These are phyloP conservation scores for Penicillium psychrofluorescens DNA, from an alignment of 495 filamentous ascomycete species.

Conservation along the genomic window DNA sequence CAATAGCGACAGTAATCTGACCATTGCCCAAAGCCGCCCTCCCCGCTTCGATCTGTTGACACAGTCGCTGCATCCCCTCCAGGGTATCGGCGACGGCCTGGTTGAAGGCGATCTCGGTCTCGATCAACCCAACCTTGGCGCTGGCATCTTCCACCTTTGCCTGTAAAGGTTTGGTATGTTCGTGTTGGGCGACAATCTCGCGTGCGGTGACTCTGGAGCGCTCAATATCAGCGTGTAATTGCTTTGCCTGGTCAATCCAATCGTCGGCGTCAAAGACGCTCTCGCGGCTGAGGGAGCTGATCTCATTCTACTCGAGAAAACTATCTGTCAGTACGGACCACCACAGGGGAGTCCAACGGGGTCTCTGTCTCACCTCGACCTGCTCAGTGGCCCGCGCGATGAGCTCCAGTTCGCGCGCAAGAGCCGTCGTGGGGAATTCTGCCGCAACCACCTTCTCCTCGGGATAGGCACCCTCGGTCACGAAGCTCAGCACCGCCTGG, in stretches of 20 bases:
- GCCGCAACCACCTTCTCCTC: constrained; percentile 65
- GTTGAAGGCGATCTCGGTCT: constrained; percentile 72
- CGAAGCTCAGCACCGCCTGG: constrained; percentile 64
- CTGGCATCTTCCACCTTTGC: constrained; percentile 56
- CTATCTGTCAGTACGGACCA: not conserved
- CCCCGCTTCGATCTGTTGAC: constrained; percentile 34
- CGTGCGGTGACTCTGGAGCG: constrained; percentile 62
- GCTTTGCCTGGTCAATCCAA: constrained; percentile 78
- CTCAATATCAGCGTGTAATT: constrained; percentile 76
- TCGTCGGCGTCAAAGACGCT: constrained; percentile 69
- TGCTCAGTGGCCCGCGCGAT: constrained; percentile 58
- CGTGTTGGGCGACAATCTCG: constrained; percentile 65
- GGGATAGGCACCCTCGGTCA: constrained; percentile 65
- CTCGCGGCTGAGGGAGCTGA: constrained; percentile 64
- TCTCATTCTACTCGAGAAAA: constrained; percentile 47
- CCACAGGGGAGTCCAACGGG: no score
- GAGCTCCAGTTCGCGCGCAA: constrained; percentile 56
- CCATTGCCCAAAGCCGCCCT: constrained; percentile 39
- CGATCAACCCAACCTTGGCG: constrained; percentile 62
- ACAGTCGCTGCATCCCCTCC: constrained; percentile 45
- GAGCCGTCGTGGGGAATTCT: constrained; percentile 46
- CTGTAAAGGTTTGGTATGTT: constrained; percentile 53
- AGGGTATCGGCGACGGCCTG: constrained; percentile 56
- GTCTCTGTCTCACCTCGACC: constrained; percentile 49
- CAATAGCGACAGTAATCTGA: constrained; percentile 46